These are phyloP conservation scores for Mycena haematopus DNA, from an alignment of 768 basidiomycete species.

Conservation along the genomic window DNA sequence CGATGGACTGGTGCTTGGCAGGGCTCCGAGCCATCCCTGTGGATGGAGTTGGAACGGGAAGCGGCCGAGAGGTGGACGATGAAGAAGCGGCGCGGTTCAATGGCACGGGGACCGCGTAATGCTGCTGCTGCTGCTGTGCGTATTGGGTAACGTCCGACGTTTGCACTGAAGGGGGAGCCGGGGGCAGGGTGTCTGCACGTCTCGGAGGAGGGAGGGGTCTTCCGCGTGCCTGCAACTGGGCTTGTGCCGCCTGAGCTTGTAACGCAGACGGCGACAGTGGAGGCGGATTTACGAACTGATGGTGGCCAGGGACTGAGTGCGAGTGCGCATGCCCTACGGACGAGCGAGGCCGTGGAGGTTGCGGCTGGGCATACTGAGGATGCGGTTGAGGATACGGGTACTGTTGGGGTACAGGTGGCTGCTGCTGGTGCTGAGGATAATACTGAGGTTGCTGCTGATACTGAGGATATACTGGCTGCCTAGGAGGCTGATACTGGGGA, in stretches of 20 bases:
- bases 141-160: neutral
- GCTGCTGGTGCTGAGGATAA: neutral
- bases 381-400: constrained; percentile 5
- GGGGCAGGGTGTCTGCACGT: constrained; percentile 27
- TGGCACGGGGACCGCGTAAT: constrained; percentile 15
- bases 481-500: constrained; percentile 19
- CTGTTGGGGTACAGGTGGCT: constrained; percentile 1
- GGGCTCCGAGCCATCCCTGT: constrained; percentile 13
- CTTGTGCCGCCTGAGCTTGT: constrained; percentile 23
- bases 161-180: neutral
- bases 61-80: constrained; percentile 25
- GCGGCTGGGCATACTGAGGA: constrained; percentile 24
- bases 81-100: constrained; percentile 15
- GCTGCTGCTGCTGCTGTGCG: constrained; percentile 23
- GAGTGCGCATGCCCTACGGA: constrained; percentile 25
- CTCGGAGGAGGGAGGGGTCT: constrained; percentile 24
- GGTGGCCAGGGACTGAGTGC: neutral
- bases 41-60: constrained; percentile 34
- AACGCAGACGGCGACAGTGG: constrained; percentile 26
- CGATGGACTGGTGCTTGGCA: constrained; percentile 30
- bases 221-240: constrained; percentile 1
- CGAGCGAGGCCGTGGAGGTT: constrained; percentile 14
- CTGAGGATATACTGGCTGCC: constrained; percentile 16
- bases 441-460: constrained; percentile 5
- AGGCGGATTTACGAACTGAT: constrained; percentile 8